Evolutionary conservation across 2,329 filamentous ascomycete species (phyloP).

Genomic region (Penicillium sp.): DNA sequence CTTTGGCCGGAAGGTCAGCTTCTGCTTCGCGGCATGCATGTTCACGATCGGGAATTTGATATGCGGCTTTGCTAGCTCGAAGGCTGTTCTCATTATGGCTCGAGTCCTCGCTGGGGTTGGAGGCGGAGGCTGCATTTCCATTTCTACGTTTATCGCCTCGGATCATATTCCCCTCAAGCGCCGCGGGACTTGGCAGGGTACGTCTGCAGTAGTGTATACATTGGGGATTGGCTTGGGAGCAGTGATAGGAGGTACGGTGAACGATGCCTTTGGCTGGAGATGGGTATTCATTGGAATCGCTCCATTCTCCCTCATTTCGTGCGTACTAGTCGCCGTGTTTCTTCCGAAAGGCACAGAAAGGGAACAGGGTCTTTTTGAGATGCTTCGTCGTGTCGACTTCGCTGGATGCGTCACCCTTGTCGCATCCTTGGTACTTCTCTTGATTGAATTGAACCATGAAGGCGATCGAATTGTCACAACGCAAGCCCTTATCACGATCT

Average conservation of each 20-base stretch:
- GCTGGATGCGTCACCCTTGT: slow-evolving; percentile 11
- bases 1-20: slow-evolving; percentile 14
- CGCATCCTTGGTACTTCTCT: slow-evolving; percentile 7
- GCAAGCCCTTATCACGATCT: neutral
- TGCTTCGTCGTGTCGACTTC: slow-evolving; percentile 11
- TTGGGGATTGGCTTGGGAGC: slow-evolving; percentile 12
- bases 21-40: slow-evolving; percentile 8
- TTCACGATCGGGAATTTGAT: slow-evolving; percentile 14
- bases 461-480: slow-evolving; percentile 1
- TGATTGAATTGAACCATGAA: slow-evolving; percentile 13
- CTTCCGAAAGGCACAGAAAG: slow-evolving; percentile 4
- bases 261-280: slow-evolving; percentile 14
- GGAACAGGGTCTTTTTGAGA: neutral
- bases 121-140: slow-evolving; percentile 16
- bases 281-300: slow-evolving; percentile 16
- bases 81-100: slow-evolving; percentile 4
- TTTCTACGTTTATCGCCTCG: slow-evolving; percentile 15
- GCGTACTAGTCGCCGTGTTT: slow-evolving; percentile 8
- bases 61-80: slow-evolving; percentile 9
- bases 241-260: slow-evolving; percentile 13
- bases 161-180: slow-evolving; percentile 13
- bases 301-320: slow-evolving; percentile 8
- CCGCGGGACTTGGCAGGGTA: slow-evolving; percentile 10
- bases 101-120: slow-evolving; percentile 14
- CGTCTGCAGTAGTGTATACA: slow-evolving; percentile 10